These are phyloP conservation scores for Lactarius tabidus DNA, from an alignment of 768 basidiomycete genomes.

Conservation along the genomic window DNA sequence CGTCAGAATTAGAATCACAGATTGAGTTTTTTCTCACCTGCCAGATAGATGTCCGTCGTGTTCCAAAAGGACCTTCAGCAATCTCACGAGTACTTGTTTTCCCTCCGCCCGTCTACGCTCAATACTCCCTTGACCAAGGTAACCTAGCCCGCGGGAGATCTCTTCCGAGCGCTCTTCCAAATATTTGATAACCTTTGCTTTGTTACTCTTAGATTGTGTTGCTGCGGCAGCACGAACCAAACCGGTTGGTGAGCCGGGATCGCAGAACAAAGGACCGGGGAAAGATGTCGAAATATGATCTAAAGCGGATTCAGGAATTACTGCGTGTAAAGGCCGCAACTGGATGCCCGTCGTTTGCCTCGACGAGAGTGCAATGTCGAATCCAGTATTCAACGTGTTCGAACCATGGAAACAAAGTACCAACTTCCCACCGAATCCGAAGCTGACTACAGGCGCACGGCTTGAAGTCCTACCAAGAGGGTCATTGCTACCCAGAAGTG, in stretches of 20 bases:
- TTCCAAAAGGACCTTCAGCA: slow-evolving; percentile 79
- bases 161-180: slow-evolving; percentile 72
- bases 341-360: slow-evolving; percentile 66
- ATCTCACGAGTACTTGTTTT: slow-evolving; percentile 65
- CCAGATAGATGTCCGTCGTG: slow-evolving; percentile 85
- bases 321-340: slow-evolving; percentile 59
- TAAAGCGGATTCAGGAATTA: slow-evolving; percentile 65
- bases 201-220: slow-evolving; percentile 76
- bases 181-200: slow-evolving; percentile 71
- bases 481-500: slow-evolving; percentile 77
- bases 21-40: slow-evolving; percentile 52
- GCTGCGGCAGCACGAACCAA: slow-evolving; percentile 61
- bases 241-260: slow-evolving; percentile 60
- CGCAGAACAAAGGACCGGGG: slow-evolving; percentile 86
- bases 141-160: slow-evolving; percentile 70
- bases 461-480: slow-evolving; percentile 70
- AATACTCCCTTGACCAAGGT: slow-evolving; percentile 48
- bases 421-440: slow-evolving; percentile 92
- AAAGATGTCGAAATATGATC: slow-evolving; percentile 54
- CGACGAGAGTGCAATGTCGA: slow-evolving; percentile 72
- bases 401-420: slow-evolving; percentile 84
- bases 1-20: not conserved
- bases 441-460: slow-evolving; percentile 76
- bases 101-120: slow-evolving; percentile 67
- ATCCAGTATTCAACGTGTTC: slow-evolving; percentile 61